Evolutionary conservation across 306 rosid species (phyloP).

Genomic region (Gillenia trifoliata): DNA sequence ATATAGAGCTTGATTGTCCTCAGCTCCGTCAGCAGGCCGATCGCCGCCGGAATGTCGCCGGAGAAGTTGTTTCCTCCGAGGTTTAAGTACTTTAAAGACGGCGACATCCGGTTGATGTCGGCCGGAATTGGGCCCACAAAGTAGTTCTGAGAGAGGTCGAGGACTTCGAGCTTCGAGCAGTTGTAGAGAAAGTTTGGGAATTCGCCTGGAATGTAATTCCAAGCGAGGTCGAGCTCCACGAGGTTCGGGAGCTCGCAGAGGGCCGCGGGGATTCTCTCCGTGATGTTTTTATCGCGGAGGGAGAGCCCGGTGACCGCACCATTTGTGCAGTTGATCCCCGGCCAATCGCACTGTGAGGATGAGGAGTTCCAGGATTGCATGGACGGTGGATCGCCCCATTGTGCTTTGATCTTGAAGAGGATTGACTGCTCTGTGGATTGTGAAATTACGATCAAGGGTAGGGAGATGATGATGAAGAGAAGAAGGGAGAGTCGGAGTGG

Average conservation of each 20-base stretch:
- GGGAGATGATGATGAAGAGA: constrained; percentile 19
- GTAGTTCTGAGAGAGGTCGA: constrained; percentile 59
- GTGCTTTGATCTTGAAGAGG: constrained; percentile 45
- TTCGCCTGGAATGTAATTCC: constrained; percentile 57
- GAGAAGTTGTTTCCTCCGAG: constrained; percentile 62
- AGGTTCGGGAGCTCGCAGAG: constrained; percentile 59
- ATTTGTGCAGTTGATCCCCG: constrained; percentile 41
- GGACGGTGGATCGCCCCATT: constrained; percentile 59
- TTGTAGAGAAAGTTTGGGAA: constrained; percentile 57
- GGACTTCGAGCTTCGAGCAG: constrained; percentile 58
- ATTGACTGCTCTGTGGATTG: constrained; percentile 36
- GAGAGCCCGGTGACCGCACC: constrained; percentile 37
- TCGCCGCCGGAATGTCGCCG: constrained; percentile 51
- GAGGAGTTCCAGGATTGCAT: constrained; percentile 59
- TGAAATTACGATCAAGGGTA: constrained; percentile 43
- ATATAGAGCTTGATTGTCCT: constrained; percentile 17
- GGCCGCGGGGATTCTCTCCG: constrained; percentile 32
- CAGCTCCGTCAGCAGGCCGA: constrained; percentile 43
- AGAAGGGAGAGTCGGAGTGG: constrained; percentile 2
- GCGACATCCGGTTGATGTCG: constrained; percentile 39
- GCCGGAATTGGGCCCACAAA: constrained; percentile 53
- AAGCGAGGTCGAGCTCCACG: constrained; percentile 37
- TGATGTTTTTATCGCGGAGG: constrained; percentile 35
- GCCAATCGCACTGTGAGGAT: constrained; percentile 69
- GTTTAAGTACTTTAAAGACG: constrained; percentile 34